Base-by-base conservation (phyloP, 2,329 filamentous ascomycete species). In the Endoconidiophora polonica region DNA sequence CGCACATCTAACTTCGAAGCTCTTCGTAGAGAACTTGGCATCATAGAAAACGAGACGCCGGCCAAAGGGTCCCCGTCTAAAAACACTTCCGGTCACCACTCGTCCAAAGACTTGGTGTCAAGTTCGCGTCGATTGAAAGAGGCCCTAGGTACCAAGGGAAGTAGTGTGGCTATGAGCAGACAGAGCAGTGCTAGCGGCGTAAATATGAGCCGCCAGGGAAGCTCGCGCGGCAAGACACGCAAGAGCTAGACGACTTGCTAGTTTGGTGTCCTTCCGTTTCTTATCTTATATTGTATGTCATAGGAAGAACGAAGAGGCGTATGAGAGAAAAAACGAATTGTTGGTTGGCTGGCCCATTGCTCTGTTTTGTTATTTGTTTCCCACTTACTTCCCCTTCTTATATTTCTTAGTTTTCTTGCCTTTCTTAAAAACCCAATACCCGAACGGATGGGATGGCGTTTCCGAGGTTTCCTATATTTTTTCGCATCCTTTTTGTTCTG, bases 91-190 rank as follows among this genome's bases (percentile, higher is more conserved):
- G 33, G 16, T 14, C 26, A 44, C 22, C 33, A 14, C 16, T 16
- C 37, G 10, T 67, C 73, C 1, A 75, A 75, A 69, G 74, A 72
- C 56, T 68, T 70, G 38, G 70, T 71, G 58, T 74, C 69, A 60
- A 74, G 71, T 48, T 62, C 70, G 3, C 71, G 73, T 72, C 44
- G 68, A 68, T 33, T 65, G 71, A 16, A 77, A 76, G 74, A 76
- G 72, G 55, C 66, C 72, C 20, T 42, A 26, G 29, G 43, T 18
- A 22, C 26, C 29, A 52, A 52, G 45, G 50, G 49, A 24, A 29
- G 23, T 23, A 12, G 68, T 0, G 64, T 65, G 12, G 68, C 73
- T 1, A 76, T 76, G 70, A 76, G 72, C 57, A 69, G 72, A 37
- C 71, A 73, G 59, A 75, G 70, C 61, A 75, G 72, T 49, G 63